A percentile compares a stretch with the other conserved stretches of the same genome.
phyloP scores from a whole-genome alignment of 2,329 filamentous ascomycete species.

The Fusarium oligoseptatum region DNA sequence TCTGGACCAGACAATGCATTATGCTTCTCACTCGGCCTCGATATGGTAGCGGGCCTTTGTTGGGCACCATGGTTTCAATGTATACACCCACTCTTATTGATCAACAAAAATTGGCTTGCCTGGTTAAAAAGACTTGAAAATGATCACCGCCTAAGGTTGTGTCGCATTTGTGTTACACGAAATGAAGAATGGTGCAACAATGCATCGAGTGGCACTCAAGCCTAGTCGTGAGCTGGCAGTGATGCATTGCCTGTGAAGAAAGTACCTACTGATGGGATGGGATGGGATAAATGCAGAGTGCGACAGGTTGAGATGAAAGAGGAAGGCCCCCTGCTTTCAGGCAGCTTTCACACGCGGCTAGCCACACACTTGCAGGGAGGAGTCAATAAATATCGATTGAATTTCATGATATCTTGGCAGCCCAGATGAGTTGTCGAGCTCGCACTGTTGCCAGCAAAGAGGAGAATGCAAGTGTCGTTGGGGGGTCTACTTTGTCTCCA shows the following conservation, averaged over 20 bases:
- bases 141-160: constrained; percentile 14
- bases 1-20: neutral
- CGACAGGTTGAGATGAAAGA: constrained; percentile 8
- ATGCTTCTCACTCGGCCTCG: neutral
- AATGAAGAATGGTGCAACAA: constrained; percentile 25
- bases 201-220: constrained; percentile 27
- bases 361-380: neutral
- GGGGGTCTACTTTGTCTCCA: neutral
- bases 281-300: neutral
- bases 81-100: neutral
- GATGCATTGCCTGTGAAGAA: constrained; percentile 11
- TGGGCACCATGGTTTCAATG: neutral
- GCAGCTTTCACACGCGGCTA: neutral
- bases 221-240: constrained; percentile 16
- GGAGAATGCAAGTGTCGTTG: constrained; percentile 4
- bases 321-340: neutral
- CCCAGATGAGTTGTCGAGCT: neutral
- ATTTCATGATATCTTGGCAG: neutral
- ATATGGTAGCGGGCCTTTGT: neutral
- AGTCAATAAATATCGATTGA: neutral
- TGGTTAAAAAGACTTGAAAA: constrained; percentile 12
- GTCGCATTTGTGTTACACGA: constrained; percentile 29
- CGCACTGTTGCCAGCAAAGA: neutral
- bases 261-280: neutral
- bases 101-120: neutral